A percentile compares a stretch with the other conserved stretches of the same genome.
These are phyloP conservation scores for Sporisorium reilianum DNA, from an alignment of 1,284 basidiomycete genomes.

Conservation along the genomic window DNA sequence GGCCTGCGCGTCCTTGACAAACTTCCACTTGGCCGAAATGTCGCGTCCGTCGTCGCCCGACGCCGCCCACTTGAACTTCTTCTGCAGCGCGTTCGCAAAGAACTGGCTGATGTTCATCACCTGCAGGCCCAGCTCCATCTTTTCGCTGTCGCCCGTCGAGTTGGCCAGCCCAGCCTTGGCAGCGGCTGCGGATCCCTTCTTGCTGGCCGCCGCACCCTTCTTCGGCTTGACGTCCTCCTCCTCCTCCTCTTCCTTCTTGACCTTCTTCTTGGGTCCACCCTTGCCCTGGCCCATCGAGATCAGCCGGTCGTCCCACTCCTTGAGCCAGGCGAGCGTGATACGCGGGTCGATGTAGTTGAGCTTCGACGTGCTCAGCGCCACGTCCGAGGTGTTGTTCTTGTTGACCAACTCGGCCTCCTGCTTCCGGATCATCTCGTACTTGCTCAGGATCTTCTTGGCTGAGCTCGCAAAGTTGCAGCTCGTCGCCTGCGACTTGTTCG, in stretches of 20 bases:
- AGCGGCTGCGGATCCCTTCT: slow-evolving; percentile 24
- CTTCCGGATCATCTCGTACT: slow-evolving; percentile 66
- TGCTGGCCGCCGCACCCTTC: slow-evolving; percentile 24
- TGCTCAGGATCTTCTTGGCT: slow-evolving; percentile 76
- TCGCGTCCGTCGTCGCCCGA: slow-evolving; percentile 55
- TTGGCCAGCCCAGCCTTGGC: slow-evolving; percentile 44
- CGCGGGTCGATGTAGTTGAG: slow-evolving; percentile 69
- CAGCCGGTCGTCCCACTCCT: slow-evolving; percentile 66
- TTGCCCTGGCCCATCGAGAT: slow-evolving; percentile 40
- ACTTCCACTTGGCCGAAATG: slow-evolving; percentile 58
- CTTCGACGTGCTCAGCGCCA: slow-evolving; percentile 67
- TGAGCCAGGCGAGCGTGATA: slow-evolving; percentile 67
- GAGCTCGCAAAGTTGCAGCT: slow-evolving; percentile 71
- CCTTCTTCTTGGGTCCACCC: slow-evolving; percentile 40
- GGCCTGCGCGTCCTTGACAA: slow-evolving; percentile 61
- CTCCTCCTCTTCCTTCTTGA: slow-evolving; percentile 59
- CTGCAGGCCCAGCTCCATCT: slow-evolving; percentile 65
- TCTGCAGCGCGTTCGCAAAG: slow-evolving; percentile 67
- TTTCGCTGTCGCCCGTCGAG: slow-evolving; percentile 58
- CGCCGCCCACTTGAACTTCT: slow-evolving; percentile 68
- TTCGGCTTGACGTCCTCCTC: slow-evolving; percentile 51
- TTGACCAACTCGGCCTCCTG: slow-evolving; percentile 63
- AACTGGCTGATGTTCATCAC: slow-evolving; percentile 64
- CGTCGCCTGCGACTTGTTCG: slow-evolving; percentile 74
- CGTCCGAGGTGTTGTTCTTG: slow-evolving; percentile 67